Evolutionary conservation across 1,284 basidiomycete species (phyloP), one percentile per base, ranked within the genome.

Genomic region (Bondarzewia mesenterica): DNA sequence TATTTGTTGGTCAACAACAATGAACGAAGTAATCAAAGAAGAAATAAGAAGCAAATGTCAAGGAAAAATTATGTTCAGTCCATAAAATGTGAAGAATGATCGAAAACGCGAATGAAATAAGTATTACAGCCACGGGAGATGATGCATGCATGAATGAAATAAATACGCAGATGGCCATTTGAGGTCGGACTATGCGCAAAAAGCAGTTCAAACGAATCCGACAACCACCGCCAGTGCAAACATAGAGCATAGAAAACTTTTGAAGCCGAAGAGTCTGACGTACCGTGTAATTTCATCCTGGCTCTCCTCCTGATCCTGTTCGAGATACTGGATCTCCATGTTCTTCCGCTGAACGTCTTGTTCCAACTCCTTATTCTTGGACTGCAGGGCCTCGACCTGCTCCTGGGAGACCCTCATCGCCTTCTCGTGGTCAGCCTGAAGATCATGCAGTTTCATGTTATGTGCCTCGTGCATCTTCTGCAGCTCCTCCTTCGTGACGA

Each of bases 271-370:
- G 58, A 77, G 67, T 58, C 66, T 70, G 57, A 82, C 85, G 71
- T 83, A 89, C 88, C 82, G 77, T 60, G 80, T 80, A 50, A 89
- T 80, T 52, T 80, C 74, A 58, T 88, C 85, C 57, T 80, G 72
- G 53, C 61, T 78, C 56, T 90, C 88, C 39, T 88, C 84, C 58
- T 83, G 77, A 27, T 89, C 85, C 60, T 80, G 75, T 59, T 88
- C 85, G 48, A 87, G 72, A 63, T 82, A 86, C 56, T 78, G 71
- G 42, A 89, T 82, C 64, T 90, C 88, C 84, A 90, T 83, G 46
- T 72, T 70, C 66, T 86, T 88, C 49, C 82, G 74, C 7, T 68
- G 70, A 44, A 87, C 67, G 53, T 85, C 80, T 49, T 76, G 68
- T 55, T 80, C 71, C 44, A 82, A 65, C 46, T 82, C 80, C 23